Conservation (phyloP, 108 stramenopile genomes). For the Mediolabrus comicus region DNA sequence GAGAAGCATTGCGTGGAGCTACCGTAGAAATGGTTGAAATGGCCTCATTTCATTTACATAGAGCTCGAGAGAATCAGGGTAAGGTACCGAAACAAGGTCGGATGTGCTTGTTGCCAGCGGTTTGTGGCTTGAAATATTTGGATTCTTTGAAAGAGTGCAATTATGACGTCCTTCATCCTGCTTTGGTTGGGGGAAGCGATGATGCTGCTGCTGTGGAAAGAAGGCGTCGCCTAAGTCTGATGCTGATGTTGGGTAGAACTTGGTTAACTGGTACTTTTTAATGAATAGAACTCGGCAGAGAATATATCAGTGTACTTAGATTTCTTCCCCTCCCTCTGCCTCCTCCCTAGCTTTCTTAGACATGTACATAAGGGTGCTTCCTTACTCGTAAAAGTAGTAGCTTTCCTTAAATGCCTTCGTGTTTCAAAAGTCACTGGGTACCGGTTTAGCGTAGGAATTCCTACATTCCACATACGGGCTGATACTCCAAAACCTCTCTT, state of each 20-base stretch:
- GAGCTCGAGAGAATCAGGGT: slow-evolving; percentile 64
- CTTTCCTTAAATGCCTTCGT: too few relatives aligned
- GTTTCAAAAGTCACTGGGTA: too few relatives aligned
- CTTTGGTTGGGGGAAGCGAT: slow-evolving; percentile 17
- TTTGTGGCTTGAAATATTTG: slow-evolving; percentile 71
- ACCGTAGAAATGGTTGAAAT: slow-evolving; percentile 52
- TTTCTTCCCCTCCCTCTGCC: too few relatives aligned
- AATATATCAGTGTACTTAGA: not conserved
- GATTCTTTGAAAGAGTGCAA: slow-evolving; percentile 55
- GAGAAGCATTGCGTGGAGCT: slow-evolving; percentile 42
- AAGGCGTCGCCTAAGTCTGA: slow-evolving; percentile 30
- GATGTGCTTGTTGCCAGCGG: slow-evolving; percentile 61
- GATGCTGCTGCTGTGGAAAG: slow-evolving; percentile 39
- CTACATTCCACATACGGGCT: too few relatives aligned
- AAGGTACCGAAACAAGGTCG: slow-evolving; percentile 56
- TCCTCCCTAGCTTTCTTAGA: too few relatives aligned
- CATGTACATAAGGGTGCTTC: too few relatives aligned
- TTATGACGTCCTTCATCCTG: slow-evolving; percentile 67
- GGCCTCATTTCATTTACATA: slow-evolving; percentile 57
- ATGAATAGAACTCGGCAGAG: not conserved
- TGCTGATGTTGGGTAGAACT: slow-evolving; percentile 54
- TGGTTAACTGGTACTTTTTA: slow-evolving; percentile 76
- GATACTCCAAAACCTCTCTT: too few relatives aligned
- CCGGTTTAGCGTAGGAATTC: too few relatives aligned
- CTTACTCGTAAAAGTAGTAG: too few relatives aligned